These are phyloP conservation scores for Cardamine resedifolia DNA, from an alignment of 345 rosid species.

Conservation along the genomic window DNA sequence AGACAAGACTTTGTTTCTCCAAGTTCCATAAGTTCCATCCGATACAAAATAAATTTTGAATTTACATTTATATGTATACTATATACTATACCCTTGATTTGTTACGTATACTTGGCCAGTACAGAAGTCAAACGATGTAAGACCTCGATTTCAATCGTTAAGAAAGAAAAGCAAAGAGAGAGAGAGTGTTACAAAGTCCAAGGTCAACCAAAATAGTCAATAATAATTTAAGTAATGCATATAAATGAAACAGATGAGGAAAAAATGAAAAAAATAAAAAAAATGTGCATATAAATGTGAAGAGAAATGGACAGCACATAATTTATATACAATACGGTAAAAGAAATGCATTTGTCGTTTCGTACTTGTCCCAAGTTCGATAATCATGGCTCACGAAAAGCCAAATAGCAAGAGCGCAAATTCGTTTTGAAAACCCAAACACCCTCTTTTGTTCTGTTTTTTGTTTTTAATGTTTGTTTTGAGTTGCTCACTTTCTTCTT, in stretches of 20 bases:
- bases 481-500: conserved; percentile 24
- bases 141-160: background rate
- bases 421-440: background rate
- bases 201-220: conserved; percentile 23
- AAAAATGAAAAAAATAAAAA: background rate
- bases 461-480: conserved; percentile 18
- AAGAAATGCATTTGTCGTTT: conserved; percentile 34
- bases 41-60: too few relatives aligned
- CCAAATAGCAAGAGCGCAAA: conserved; percentile 26
- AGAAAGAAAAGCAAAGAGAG: background rate
- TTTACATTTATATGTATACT: too few relatives aligned
- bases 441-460: conserved; percentile 7
- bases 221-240: background rate
- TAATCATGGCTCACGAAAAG: conserved; percentile 11
- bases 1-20: too few relatives aligned
- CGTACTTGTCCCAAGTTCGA: conserved; percentile 21
- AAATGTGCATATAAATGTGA: background rate
- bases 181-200: conserved; percentile 10
- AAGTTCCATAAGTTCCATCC: too few relatives aligned
- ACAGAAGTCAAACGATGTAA: conserved; percentile 23
- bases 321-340: conserved; percentile 10
- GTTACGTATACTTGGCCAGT: background rate
- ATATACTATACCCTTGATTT: background rate
- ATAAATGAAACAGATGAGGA: background rate
- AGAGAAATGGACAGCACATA: conserved; percentile 15